These are phyloP conservation scores for Stellera chamaejasme DNA, from an alignment of 345 rosid genomes.

Conservation along the genomic window DNA sequence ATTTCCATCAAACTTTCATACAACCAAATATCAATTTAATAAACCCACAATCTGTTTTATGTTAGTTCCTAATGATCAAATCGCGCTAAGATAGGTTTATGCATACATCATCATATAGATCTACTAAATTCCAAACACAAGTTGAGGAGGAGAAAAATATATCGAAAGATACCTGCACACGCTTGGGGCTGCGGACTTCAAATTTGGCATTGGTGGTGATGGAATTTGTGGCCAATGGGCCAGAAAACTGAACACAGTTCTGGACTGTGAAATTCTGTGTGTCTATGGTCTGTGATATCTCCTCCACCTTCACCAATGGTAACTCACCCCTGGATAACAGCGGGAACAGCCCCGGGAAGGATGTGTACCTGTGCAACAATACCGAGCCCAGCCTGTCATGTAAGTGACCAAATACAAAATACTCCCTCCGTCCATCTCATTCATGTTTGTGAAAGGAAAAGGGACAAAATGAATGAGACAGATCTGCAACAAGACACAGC, in stretches of 20 bases:
- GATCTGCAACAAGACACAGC: no score
- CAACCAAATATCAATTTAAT: no score
- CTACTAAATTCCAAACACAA: no score
- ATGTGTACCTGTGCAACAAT: slow-evolving; percentile 55
- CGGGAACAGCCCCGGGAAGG: slow-evolving; percentile 71
- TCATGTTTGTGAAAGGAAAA: no score
- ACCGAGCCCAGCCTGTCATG: not conserved
- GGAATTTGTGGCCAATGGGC: slow-evolving; percentile 78
- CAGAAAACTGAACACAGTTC: slow-evolving; percentile 65
- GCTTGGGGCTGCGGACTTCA: slow-evolving; percentile 81
- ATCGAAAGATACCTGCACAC: slow-evolving; percentile 57
- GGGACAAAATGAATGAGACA: no score
- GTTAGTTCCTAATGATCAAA: no score
- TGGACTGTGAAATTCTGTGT: slow-evolving; percentile 71
- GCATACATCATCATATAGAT: no score
- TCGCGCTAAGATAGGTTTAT: no score
- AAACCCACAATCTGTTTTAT: no score
- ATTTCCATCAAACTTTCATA: no score
- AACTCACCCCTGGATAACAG: slow-evolving; percentile 57
- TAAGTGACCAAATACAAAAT: no score
- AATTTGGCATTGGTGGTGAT: slow-evolving; percentile 80
- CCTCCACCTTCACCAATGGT: slow-evolving; percentile 68
- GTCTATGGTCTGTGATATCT: slow-evolving; percentile 91
- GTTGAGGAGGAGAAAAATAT: not conserved
- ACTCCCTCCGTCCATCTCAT: no score